A percentile compares a stretch with the other conserved stretches of the same genome.
Conservation (phyloP, 2,329 filamentous ascomycete species). For the Teratosphaeria pseudoeucalypti region DNA sequence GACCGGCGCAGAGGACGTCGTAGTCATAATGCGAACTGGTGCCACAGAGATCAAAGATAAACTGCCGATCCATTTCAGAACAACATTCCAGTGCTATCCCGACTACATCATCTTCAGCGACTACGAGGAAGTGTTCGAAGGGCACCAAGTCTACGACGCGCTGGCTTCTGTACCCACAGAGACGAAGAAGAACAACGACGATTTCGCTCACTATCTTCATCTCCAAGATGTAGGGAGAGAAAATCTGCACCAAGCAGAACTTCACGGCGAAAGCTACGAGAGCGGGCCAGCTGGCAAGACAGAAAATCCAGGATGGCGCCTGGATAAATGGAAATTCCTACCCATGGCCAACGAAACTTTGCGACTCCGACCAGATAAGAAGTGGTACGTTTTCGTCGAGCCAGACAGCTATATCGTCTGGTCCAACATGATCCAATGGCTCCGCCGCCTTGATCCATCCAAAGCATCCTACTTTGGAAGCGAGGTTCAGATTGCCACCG, state of each 20-base stretch:
- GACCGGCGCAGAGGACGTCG: conserved; percentile 37
- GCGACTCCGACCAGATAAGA: conserved; percentile 34
- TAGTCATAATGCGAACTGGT: conserved; percentile 49
- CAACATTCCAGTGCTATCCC: conserved; percentile 45
- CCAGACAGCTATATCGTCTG: conserved; percentile 49
- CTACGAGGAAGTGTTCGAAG: conserved; percentile 42
- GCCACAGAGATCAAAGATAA: conserved; percentile 48
- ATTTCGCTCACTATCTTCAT: conserved; percentile 28
- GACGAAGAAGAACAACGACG: conserved; percentile 21
- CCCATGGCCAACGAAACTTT: conserved; percentile 35
- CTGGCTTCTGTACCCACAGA: conserved; percentile 22
- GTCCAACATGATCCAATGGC: conserved; percentile 43
- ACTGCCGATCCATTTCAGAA: conserved; percentile 44
- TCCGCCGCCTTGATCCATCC: conserved; percentile 39
- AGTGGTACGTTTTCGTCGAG: conserved; percentile 52
- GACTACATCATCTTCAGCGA: conserved; percentile 50
- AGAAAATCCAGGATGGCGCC: conserved; percentile 24
- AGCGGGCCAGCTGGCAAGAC: conserved; percentile 16
- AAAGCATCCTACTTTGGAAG: conserved; percentile 45
- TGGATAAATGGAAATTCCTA: conserved; percentile 45
- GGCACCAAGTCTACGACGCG: conserved; percentile 28
- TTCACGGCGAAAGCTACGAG: conserved; percentile 13
- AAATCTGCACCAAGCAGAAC: conserved; percentile 21
- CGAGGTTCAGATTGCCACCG: conserved; percentile 37
- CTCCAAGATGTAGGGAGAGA: conserved; percentile 23